phyloP scores from a whole-genome alignment of 2,329 filamentous ascomycete genomes.

The Verticillium dahliae region DNA sequence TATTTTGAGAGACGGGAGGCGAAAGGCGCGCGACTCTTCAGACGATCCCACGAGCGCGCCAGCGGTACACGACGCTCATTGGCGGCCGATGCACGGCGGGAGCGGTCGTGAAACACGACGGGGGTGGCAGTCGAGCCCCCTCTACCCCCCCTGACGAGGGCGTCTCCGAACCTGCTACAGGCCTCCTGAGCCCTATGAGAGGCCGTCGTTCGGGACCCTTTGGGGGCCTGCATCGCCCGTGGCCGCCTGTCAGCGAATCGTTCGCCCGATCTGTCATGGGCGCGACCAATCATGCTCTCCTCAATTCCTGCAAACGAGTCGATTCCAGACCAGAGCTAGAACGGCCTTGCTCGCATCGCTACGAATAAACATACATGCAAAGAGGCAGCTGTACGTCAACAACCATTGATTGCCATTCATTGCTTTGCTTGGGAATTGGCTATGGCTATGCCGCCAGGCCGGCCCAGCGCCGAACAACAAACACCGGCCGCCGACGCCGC shows the following conservation, averaged over 20 bases:
- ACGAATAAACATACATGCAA: too few species aligned
- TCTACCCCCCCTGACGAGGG: neutral
- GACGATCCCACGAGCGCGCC: neutral
- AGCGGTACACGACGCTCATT: neutral
- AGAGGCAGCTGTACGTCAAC: too few species aligned
- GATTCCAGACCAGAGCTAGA: neutral
- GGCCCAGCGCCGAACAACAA: neutral
- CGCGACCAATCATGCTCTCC: neutral
- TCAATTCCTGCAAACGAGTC: neutral
- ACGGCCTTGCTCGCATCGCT: too few species aligned
- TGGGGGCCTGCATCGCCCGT: neutral
- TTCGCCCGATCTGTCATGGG: neutral
- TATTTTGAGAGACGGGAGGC: neutral
- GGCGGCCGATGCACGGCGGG: neutral
- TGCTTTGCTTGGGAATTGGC: too few species aligned
- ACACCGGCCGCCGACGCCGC: neutral
- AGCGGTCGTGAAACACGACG: neutral
- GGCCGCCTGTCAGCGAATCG: conserved; percentile 4
- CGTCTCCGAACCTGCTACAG: neutral
- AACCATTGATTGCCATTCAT: too few species aligned
- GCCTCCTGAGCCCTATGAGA: neutral
- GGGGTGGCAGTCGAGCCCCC: neutral
- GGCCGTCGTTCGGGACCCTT: neutral
- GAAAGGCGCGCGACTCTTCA: neutral
- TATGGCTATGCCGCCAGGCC: neutral